These are phyloP conservation scores for Monilinia aucupariae DNA, from an alignment of 2,329 filamentous ascomycete genomes.

Conservation along the genomic window DNA sequence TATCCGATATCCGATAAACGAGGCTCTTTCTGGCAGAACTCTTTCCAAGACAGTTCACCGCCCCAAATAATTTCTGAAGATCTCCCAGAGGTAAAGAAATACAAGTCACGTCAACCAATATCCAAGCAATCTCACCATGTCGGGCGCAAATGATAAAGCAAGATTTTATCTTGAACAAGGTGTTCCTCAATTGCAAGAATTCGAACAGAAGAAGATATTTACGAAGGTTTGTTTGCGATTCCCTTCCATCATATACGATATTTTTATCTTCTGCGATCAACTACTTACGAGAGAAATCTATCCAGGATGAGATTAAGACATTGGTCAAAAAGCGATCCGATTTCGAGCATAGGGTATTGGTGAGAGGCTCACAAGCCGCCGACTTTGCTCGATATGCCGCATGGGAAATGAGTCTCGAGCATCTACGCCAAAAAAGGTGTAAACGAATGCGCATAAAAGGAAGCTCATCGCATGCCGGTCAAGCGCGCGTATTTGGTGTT, in stretches of 20 bases:
- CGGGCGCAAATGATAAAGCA: conserved; percentile 84
- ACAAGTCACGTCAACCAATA: not conserved
- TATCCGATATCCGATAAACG: rapidly evolving
- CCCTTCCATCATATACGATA: not conserved
- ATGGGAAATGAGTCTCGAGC: conserved; percentile 65
- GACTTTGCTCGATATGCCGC: conserved; percentile 82
- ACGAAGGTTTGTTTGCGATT: conserved; percentile 50
- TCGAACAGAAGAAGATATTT: conserved; percentile 89
- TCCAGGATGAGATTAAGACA: conserved; percentile 77
- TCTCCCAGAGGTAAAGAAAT: not conserved
- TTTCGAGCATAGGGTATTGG: conserved; percentile 86
- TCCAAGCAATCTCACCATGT: conserved; percentile 48
- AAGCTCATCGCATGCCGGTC: conserved; percentile 61
- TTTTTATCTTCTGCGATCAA: not conserved
- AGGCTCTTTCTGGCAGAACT: not conserved
- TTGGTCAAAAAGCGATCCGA: conserved; percentile 88
- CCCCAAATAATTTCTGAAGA: conserved; percentile 18
- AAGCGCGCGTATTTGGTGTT: conserved; percentile 80
- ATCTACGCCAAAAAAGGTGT: conserved; percentile 75
- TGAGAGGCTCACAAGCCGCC: conserved; percentile 66
- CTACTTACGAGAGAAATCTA: not conserved
- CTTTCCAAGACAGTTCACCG: not conserved
- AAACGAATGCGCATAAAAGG: conserved; percentile 71
- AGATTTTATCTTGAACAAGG: conserved; percentile 91
- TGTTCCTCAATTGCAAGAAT: conserved; percentile 87